phyloP scores from a whole-genome alignment of 108 stramenopile species.

The Mayamaea pseudoterrestris region DNA sequence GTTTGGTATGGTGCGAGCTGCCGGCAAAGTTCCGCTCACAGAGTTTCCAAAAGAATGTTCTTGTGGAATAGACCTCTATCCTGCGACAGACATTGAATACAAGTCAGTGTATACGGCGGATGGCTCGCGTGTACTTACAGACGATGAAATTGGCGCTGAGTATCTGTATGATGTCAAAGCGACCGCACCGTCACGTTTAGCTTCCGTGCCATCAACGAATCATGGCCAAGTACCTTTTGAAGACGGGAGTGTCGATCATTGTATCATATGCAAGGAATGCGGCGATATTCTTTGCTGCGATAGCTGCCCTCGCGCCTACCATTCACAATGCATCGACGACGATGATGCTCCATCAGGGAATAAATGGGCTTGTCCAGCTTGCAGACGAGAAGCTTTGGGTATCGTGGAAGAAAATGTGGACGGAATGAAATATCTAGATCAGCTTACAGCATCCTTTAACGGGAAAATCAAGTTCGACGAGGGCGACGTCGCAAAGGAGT shows the following conservation, averaged over 20 bases:
- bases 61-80: conserved; percentile 32
- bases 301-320: conserved; percentile 47
- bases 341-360: conserved; percentile 2
- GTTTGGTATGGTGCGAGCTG: too few relatives aligned
- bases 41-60: conserved; percentile 56
- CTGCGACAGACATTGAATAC: conserved; percentile 36
- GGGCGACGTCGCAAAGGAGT: neutral
- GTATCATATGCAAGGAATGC: conserved; percentile 22
- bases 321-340: conserved; percentile 22
- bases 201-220: conserved; percentile 10
- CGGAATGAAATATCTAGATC: conserved; percentile 3
- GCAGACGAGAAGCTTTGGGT: conserved; percentile 23
- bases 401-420: conserved; percentile 14
- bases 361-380: conserved; percentile 33
- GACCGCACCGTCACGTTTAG: conserved; percentile 7
- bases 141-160: conserved; percentile 30
- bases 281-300: conserved; percentile 48
- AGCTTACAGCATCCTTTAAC: neutral
- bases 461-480: neutral
- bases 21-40: conserved; percentile 38
- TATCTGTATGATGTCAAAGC: conserved; percentile 19
- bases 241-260: conserved; percentile 51
- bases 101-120: conserved; percentile 31
- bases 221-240: too few relatives aligned
- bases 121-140: conserved; percentile 21